phyloP scores from a whole-genome alignment of 345 rosid genomes.

The Euphorbia lathyris region DNA sequence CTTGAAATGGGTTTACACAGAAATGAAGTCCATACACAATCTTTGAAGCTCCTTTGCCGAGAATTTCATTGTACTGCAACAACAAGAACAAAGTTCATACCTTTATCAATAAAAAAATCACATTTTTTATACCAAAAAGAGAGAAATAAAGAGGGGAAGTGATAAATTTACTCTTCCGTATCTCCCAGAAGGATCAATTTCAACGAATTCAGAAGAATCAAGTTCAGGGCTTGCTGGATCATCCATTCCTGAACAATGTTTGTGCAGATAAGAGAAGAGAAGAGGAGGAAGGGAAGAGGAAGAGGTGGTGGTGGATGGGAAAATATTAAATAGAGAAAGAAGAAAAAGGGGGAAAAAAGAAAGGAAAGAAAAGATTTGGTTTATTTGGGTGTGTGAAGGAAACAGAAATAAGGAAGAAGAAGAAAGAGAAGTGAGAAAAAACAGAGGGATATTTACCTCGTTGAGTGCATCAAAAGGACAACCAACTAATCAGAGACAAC shows the following conservation, averaged over 20 bases:
- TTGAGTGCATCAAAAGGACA: slow-evolving; percentile 15
- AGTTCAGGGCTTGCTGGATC: slow-evolving; percentile 27
- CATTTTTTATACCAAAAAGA: slow-evolving; percentile 7
- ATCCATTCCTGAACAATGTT: slow-evolving; percentile 25
- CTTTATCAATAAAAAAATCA: background rate
- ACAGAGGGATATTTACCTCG: background rate
- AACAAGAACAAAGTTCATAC: background rate
- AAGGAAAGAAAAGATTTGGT: background rate
- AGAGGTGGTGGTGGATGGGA: background rate
- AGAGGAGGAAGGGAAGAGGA: background rate
- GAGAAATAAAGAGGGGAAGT: background rate
- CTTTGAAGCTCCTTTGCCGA: slow-evolving; percentile 30
- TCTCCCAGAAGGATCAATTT: slow-evolving; percentile 32
- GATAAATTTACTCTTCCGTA: slow-evolving; percentile 19
- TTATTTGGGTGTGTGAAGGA: background rate
- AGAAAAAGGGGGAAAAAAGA: background rate
- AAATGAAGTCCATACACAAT: slow-evolving; percentile 18
- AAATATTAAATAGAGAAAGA: background rate
- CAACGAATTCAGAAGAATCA: slow-evolving; percentile 35
- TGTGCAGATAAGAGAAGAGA: slow-evolving; percentile 4
- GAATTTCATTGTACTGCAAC: slow-evolving; percentile 28
- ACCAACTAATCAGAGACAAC: slow-evolving; percentile 33
- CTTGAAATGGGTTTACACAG: background rate
- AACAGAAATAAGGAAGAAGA: background rate
- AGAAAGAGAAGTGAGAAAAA: background rate